A percentile compares a stretch with the other conserved stretches of the same genome.
Conservation (phyloP, 169 alveolate species). For the Cryptosporidium sp. region DNA sequence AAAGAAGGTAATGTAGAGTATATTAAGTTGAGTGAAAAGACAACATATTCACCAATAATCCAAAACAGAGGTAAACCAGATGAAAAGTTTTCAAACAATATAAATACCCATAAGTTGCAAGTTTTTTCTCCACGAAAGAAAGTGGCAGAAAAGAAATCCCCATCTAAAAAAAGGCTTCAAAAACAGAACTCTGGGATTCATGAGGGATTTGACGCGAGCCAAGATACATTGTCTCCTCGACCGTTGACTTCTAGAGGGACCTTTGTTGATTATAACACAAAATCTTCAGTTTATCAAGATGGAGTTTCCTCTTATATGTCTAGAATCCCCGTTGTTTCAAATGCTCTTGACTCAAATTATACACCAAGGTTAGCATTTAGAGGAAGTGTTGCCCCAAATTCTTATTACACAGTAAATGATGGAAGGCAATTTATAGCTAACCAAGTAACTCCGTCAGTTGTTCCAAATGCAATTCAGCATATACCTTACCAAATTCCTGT, state of each 20-base stretch:
- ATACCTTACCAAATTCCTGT: conserved; percentile 19
- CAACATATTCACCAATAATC: conserved; percentile 2
- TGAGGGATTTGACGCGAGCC: not conserved
- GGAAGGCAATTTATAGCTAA: not conserved
- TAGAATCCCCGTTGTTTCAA: conserved; percentile 2
- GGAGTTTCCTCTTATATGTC: conserved; percentile 61
- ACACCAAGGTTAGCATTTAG: conserved; percentile 54
- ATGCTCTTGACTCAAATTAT: not conserved
- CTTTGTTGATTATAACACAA: not conserved
- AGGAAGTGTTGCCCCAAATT: conserved; percentile 20
- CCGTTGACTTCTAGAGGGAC: not conserved
- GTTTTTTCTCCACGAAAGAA: conserved; percentile 28
- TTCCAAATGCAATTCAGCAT: conserved; percentile 6
- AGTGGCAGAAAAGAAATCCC: conserved; percentile 2
- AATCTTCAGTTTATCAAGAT: conserved; percentile 6
- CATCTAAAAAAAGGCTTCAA: conserved; percentile 20
- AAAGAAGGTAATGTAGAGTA: conserved; percentile 3
- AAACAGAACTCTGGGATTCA: not conserved
- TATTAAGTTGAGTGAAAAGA: conserved; percentile 1
- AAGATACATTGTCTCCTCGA: conserved; percentile 13
- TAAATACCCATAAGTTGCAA: not conserved
- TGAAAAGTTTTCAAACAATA: not conserved
- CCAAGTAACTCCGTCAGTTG: not conserved
- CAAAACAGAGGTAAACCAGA: not conserved
- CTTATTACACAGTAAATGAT: not conserved